These are phyloP conservation scores for Agrostemma githago DNA, from an alignment of 148 eudicot genomes.

Conservation along the genomic window DNA sequence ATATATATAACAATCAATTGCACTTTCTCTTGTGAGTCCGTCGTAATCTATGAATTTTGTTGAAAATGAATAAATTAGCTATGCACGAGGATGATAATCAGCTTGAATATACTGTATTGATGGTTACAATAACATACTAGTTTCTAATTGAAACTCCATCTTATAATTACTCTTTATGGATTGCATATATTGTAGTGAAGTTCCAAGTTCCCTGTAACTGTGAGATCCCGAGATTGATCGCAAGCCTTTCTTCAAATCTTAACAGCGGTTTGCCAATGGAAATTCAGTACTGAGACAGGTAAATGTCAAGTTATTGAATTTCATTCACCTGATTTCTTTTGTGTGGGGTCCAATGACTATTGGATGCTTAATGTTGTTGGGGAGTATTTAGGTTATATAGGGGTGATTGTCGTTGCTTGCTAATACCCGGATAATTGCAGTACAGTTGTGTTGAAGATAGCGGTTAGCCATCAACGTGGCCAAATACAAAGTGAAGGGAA, in stretches of 20 bases:
- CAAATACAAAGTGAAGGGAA: conserved; percentile 31
- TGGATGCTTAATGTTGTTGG: not conserved
- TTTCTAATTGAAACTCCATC: too few relatives aligned
- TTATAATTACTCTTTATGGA: conserved; percentile 1
- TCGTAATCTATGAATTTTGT: too few relatives aligned
- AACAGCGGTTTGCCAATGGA: conserved; percentile 66
- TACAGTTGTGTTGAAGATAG: conserved; percentile 88
- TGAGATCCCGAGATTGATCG: conserved; percentile 69
- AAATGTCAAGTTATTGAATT: conserved; percentile 2
- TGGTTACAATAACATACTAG: too few relatives aligned
- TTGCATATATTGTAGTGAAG: conserved; percentile 69
- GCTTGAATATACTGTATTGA: too few relatives aligned
- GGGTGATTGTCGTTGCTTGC: not conserved
- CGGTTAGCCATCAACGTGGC: conserved; percentile 48
- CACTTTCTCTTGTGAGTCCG: too few relatives aligned
- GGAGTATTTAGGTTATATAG: not conserved
- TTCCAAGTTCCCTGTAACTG: conserved; percentile 75
- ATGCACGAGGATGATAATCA: too few relatives aligned
- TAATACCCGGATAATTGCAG: conserved; percentile 37
- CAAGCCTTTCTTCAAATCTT: conserved; percentile 73
- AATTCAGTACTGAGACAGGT: conserved; percentile 91
- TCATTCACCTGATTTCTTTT: not conserved
- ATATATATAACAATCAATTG: too few relatives aligned
- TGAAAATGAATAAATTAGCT: too few relatives aligned
- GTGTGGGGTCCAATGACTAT: not conserved